These are phyloP conservation scores for Phaeodactylum tricornutum DNA, from an alignment of 108 stramenopile species.

Conservation along the genomic window DNA sequence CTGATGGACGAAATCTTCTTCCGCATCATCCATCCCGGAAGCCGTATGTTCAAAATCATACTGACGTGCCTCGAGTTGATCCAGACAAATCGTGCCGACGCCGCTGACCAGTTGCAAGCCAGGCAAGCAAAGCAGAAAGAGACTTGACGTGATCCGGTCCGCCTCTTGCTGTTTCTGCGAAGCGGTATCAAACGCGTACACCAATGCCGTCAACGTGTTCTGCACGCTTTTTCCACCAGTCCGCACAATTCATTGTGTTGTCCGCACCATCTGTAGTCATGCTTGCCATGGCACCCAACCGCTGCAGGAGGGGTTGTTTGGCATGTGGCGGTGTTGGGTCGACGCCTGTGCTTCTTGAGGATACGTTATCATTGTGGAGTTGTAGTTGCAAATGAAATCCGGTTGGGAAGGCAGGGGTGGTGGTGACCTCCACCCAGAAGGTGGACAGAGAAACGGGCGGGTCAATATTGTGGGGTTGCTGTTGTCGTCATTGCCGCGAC, in stretches of 20 bases:
- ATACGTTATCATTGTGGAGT: slow-evolving; percentile 95
- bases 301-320: slow-evolving; percentile 41
- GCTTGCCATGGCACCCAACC: no score
- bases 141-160: slow-evolving; percentile 41
- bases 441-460: no score
- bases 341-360: no score
- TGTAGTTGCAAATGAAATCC: slow-evolving; percentile 48
- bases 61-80: slow-evolving; percentile 60
- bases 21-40: slow-evolving; percentile 26
- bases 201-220: slow-evolving; percentile 29
- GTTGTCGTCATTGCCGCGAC: no score
- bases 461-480: no score
- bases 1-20: slow-evolving; percentile 7
- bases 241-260: no score
- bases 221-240: no score
- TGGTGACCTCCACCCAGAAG: no score
- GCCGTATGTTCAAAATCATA: slow-evolving; percentile 43
- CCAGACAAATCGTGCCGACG: slow-evolving; percentile 50
- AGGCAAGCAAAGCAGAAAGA: slow-evolving; percentile 60
- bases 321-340: slow-evolving; percentile 4
- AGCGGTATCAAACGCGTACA: slow-evolving; percentile 77
- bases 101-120: slow-evolving; percentile 65
- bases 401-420: slow-evolving; percentile 18
- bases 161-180: slow-evolving; percentile 72
- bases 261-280: no score